Evolutionary conservation across 495 filamentous ascomycete genomes (phyloP).

Genomic region (Xylona heveae): DNA sequence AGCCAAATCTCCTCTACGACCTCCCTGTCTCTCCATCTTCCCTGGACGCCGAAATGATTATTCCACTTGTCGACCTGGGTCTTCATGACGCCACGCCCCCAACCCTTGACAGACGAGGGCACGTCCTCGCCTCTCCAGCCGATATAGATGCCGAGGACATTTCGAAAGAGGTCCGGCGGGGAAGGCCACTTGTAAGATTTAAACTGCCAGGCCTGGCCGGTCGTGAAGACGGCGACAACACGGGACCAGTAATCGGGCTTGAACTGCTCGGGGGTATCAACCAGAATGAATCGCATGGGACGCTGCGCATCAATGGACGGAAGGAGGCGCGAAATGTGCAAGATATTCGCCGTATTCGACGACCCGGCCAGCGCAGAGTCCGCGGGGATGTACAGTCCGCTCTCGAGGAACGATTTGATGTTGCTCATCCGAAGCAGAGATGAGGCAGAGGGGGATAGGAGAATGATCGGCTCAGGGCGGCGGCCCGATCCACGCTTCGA

Average conservation of each 20-base stretch:
- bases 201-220: slow-evolving; percentile 96
- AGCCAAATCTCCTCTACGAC: slow-evolving; percentile 89
- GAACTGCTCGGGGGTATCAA: slow-evolving; percentile 82
- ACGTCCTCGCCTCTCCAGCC: slow-evolving; percentile 75
- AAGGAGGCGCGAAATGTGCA: slow-evolving; percentile 61
- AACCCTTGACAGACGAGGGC: slow-evolving; percentile 54
- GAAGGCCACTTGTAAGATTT: slow-evolving; percentile 93
- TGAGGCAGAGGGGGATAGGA: slow-evolving; percentile 93
- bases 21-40: slow-evolving; percentile 79
- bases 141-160: slow-evolving; percentile 71
- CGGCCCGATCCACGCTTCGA: slow-evolving; percentile 33
- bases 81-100: slow-evolving; percentile 62
- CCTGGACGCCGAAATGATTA: slow-evolving; percentile 17
- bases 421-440: slow-evolving; percentile 95
- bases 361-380: slow-evolving; percentile 38
- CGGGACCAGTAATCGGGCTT: slow-evolving; percentile 95
- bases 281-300: slow-evolving; percentile 81
- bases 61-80: slow-evolving; percentile 65
- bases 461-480: slow-evolving; percentile 83
- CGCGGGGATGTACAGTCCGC: slow-evolving; percentile 59
- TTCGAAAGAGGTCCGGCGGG: slow-evolving; percentile 70
- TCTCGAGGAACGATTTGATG: slow-evolving; percentile 85
- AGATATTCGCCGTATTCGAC: slow-evolving; percentile 44
- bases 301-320: slow-evolving; percentile 49
- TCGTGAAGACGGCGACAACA: slow-evolving; percentile 94